Evolutionary conservation across 164 flowering plant species (phyloP), one percentile per base, ranked within the genome.

Genomic region (Dillenia turbinata): DNA sequence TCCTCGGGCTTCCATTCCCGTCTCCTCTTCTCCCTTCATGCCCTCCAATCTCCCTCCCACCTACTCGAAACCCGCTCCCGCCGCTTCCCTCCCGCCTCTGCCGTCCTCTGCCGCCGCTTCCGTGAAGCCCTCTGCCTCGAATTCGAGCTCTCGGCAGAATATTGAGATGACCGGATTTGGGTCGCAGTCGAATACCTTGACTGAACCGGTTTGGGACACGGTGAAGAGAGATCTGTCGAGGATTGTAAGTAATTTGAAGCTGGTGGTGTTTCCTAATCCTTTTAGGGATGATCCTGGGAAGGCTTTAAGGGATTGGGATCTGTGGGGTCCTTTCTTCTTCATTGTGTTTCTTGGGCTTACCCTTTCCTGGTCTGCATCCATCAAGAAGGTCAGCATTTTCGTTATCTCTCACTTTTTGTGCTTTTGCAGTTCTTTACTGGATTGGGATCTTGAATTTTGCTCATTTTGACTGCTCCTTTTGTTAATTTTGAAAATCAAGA

Each of bases 271-370:
- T 56, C 98, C 98, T 0, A 94, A 94, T 62, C 98, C 98, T 0
- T 82, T 49, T 56, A 78, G 98, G 10, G 98, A 94, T 48, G 98
- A 94, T 69, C 98, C 98, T 0, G 98, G 98, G 5, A 91, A 91
- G 69, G 97, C 98, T 15, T 56, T 94, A 73, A 76, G 97, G 64
- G 98, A 94, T 83, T 94, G 98, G 98, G 98, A 94, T 83, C 90
- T 91, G 2, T 94, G 98, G 98, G 98, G 98, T 2, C 98, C 98
- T 0, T 94, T 94, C 61, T 91, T 94, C 89, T 94, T 94, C 77
- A 91, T 94, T 52, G 92, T 94, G 26, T 94, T 94, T 66, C 79
- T 94, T 43, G 98, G 98, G 3, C 91, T 94, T 26, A 65, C 80
- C 24, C 76, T 91, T 59, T 94, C 98, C 0, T 94, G 98, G 98